phyloP scores from a whole-genome alignment of 495 filamentous ascomycete species.

The Friedmanniomyces simplex region DNA sequence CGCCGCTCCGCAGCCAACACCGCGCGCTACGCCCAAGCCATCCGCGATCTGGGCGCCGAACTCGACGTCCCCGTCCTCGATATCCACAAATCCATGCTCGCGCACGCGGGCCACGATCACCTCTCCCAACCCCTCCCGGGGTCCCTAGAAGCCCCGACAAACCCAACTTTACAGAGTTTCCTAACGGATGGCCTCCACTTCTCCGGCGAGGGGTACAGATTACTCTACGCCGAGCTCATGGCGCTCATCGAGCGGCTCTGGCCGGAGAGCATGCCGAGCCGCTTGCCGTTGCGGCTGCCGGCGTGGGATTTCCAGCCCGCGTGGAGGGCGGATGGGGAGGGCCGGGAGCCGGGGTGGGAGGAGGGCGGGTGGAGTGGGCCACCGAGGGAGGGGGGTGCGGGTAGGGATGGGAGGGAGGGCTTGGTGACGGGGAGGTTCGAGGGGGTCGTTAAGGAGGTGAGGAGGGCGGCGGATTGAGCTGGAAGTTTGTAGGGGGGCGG shows the following conservation, averaged over 20 bases:
- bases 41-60: conserved; percentile 51
- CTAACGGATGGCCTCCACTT: conserved; percentile 60
- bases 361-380: background rate
- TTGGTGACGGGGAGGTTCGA: background rate
- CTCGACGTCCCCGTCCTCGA: conserved; percentile 59
- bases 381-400: background rate
- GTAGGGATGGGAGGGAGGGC: background rate
- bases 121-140: conserved; percentile 42
- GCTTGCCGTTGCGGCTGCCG: conserved; percentile 44
- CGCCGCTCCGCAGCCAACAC: conserved; percentile 53
- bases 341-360: background rate
- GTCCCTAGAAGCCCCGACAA: conserved; percentile 16
- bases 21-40: conserved; percentile 61
- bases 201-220: conserved; percentile 46
- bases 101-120: conserved; percentile 49
- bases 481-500: too few species aligned
- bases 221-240: conserved; percentile 48
- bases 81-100: conserved; percentile 64
- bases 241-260: conserved; percentile 42
- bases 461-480: too few species aligned
- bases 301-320: conserved; percentile 34
- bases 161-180: conserved; percentile 35
- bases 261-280: conserved; percentile 49
- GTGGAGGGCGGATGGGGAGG: conserved; percentile 6
- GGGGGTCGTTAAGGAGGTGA: background rate